Conservation (phyloP, 805 yeast species). For the Wickerhamiella kurtzmanii region DNA sequence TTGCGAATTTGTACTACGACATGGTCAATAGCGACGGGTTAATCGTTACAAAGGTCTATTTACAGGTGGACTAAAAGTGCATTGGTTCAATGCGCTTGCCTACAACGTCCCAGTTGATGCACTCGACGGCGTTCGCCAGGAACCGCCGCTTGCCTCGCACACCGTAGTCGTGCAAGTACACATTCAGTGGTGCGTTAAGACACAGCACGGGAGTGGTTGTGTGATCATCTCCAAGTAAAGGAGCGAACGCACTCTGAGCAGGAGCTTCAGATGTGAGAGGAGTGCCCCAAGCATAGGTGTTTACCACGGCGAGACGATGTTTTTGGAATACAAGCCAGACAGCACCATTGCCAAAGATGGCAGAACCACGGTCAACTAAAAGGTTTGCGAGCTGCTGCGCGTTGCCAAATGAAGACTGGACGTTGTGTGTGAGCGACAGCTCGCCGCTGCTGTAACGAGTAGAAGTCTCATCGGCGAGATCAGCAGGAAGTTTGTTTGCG, state of each 20-base stretch:
- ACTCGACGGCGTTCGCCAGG: slow-evolving; percentile 58
- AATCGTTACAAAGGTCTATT: no score
- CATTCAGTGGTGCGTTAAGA: slow-evolving; percentile 75
- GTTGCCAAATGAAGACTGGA: slow-evolving; percentile 44
- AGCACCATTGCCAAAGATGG: slow-evolving; percentile 81
- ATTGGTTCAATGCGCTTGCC: slow-evolving; percentile 9
- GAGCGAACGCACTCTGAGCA: slow-evolving; percentile 4
- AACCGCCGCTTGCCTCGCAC: slow-evolving; percentile 57
- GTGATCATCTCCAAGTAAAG: slow-evolving; percentile 6
- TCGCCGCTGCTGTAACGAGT: not conserved
- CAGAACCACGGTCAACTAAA: slow-evolving; percentile 53
- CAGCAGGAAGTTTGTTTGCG: not conserved
- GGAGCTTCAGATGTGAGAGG: slow-evolving; percentile 36
- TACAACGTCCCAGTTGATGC: slow-evolving; percentile 62
- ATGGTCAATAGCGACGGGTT: no score
- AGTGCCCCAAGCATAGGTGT: slow-evolving; percentile 86
- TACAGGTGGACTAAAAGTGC: not conserved
- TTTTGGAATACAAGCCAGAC: slow-evolving; percentile 71
- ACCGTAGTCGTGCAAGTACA: slow-evolving; percentile 77
- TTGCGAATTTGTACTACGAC: no score
- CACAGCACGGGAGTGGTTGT: slow-evolving; percentile 46
- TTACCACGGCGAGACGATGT: slow-evolving; percentile 45
- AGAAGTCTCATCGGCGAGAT: not conserved
- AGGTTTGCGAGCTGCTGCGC: slow-evolving; percentile 63
- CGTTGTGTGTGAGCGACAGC: not conserved